Evolutionary conservation across 2,329 filamentous ascomycete species (phyloP).

Genomic region (Cryphonectria japonica): DNA sequence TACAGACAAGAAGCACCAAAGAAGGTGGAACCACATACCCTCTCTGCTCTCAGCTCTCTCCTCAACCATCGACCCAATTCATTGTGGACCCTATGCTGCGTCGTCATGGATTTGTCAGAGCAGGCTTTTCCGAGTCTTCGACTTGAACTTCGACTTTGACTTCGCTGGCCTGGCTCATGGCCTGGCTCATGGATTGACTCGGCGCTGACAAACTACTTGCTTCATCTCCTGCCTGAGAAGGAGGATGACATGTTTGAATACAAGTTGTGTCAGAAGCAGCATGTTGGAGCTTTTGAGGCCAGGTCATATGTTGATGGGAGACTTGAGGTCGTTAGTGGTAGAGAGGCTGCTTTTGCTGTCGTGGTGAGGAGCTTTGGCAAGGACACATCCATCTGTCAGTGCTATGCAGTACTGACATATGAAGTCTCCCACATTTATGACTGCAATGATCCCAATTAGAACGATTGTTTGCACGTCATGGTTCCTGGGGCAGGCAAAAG

Average conservation of each 20-base stretch:
- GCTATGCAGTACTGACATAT: neutral
- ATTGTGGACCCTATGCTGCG: neutral
- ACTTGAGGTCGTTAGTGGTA: neutral
- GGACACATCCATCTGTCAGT: neutral
- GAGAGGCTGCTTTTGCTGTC: neutral
- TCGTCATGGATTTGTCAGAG: neutral
- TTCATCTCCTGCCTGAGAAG: neutral
- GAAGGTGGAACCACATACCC: too few relatives aligned
- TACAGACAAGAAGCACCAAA: neutral
- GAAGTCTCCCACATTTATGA: neutral
- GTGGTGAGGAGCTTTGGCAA: neutral
- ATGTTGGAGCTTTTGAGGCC: neutral
- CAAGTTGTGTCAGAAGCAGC: neutral
- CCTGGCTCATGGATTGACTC: neutral
- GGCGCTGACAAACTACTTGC: neutral
- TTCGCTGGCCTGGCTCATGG: neutral
- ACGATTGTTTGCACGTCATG: neutral
- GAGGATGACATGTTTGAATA: neutral
- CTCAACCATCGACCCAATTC: neutral
- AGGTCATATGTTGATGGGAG: neutral
- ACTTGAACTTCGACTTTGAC: neutral
- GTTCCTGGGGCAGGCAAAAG: neutral
- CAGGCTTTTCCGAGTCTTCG: neutral
- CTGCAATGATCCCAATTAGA: neutral
- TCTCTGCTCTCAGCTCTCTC: too few relatives aligned